These are phyloP conservation scores for Didymella keratinophila DNA, from an alignment of 2,329 filamentous ascomycete species.

Conservation along the genomic window DNA sequence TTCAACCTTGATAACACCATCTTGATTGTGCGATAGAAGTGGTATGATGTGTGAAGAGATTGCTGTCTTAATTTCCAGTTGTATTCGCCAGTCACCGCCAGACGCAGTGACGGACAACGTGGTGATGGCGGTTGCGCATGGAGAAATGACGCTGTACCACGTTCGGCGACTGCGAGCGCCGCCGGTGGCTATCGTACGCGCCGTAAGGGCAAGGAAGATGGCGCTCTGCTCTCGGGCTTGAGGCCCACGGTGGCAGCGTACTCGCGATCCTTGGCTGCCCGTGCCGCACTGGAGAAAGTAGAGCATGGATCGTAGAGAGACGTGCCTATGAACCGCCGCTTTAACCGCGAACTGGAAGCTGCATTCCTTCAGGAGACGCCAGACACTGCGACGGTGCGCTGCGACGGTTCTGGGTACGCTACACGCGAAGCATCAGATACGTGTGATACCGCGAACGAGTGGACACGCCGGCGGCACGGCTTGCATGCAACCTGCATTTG, in stretches of 20 bases:
- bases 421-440: slow-evolving; percentile 5
- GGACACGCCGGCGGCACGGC: slow-evolving; percentile 15
- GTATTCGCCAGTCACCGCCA: slow-evolving; percentile 8
- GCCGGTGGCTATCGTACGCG: slow-evolving; percentile 14
- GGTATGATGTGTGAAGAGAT: slow-evolving; percentile 22
- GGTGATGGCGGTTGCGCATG: slow-evolving; percentile 1
- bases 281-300: slow-evolving; percentile 20
- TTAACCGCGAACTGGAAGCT: slow-evolving; percentile 9
- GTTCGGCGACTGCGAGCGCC: background rate
- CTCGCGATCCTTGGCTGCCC: slow-evolving; percentile 15
- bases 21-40: slow-evolving; percentile 20
- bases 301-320: slow-evolving; percentile 17
- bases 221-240: slow-evolving; percentile 1
- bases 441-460: slow-evolving; percentile 9
- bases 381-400: background rate
- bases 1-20: slow-evolving; percentile 17
- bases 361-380: slow-evolving; percentile 1
- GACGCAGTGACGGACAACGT: slow-evolving; percentile 5
- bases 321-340: slow-evolving; percentile 14
- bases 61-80: slow-evolving; percentile 20
- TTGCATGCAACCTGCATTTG: slow-evolving; percentile 18
- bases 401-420: slow-evolving; percentile 1
- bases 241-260: slow-evolving; percentile 13
- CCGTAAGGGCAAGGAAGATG: slow-evolving; percentile 10
- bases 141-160: slow-evolving; percentile 3